Evolutionary conservation across 2,329 filamentous ascomycete genomes (phyloP), one percentile per base, ranked within the genome.

Genomic region (Arachnomyces sp.): DNA sequence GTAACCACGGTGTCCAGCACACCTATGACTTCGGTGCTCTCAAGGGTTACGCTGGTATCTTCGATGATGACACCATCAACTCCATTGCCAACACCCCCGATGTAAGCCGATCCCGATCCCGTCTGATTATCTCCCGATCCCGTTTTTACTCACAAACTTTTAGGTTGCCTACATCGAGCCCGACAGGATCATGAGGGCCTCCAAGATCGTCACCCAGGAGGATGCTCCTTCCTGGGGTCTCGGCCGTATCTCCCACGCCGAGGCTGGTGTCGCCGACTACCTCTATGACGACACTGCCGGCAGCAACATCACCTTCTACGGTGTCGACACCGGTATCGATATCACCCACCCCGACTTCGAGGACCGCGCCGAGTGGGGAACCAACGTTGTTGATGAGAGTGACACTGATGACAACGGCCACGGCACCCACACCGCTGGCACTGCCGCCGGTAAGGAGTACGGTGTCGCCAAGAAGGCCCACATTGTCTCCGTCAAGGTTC

Each of bases 401-500:
- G 41, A 49, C 34, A 38, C 32, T 9, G 48, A 54, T 31, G 49
- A 49, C 16, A 54, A 58, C 38, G 60, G 61, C 28, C 63, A 66
- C 40, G 63, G 63, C 14, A 65, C 63, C 12, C 63, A 66, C 47
- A 55, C 59, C 41, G 52, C 63, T 7, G 61, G 59, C 28, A 66
- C 58, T 31, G 56, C 60, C 20, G 61, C 44, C 15, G 55, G 55
- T n/a, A 53, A 46, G 31, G 56, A 48, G 4, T 64, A 54, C 36
- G 63, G 63, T 43, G 49, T 66, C 39, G 56, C 62, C 28, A 64
- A 64, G 50, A 55, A 56, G 40, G 54, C 60, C 17, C 57, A 46
- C 14, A 40, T 66, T 12, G 47, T 66, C 18, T 70, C 70, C 34
- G 68, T 77, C 44, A 74, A 73, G 55, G 71, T 61, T 44, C 61